Evolutionary conservation across 768 basidiomycete genomes (phyloP).

Genomic region (Amanita rimosa): DNA sequence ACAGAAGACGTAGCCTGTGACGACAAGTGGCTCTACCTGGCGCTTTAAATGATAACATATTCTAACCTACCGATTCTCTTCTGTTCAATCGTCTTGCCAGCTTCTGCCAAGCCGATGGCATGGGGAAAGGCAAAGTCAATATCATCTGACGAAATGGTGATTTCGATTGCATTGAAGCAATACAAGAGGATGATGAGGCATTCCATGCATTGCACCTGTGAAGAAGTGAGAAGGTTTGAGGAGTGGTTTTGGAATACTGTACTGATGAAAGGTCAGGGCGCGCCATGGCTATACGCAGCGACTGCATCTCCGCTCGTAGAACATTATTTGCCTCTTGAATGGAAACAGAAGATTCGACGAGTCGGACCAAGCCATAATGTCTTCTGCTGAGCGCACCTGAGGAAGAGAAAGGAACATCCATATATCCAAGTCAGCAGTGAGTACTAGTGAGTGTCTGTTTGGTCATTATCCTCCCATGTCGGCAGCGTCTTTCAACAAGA

Average conservation of each 20-base stretch:
- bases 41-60: background rate
- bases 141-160: constrained; percentile 16
- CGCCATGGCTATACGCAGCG: constrained; percentile 40
- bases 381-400: constrained; percentile 70
- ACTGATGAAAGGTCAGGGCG: constrained; percentile 43
- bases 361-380: constrained; percentile 68
- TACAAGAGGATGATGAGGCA: constrained; percentile 60
- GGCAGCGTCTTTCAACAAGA: constrained; percentile 59
- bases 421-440: constrained; percentile 17
- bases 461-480: constrained; percentile 12
- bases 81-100: constrained; percentile 45
- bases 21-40: background rate
- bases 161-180: constrained; percentile 41
- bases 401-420: constrained; percentile 69
- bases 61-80: constrained; percentile 50
- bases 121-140: constrained; percentile 54
- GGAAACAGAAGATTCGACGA: constrained; percentile 52
- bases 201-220: constrained; percentile 56
- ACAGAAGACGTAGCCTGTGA: constrained; percentile 70
- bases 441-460: constrained; percentile 1
- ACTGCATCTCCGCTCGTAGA: constrained; percentile 46
- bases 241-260: constrained; percentile 14
- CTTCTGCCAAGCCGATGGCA: constrained; percentile 69
- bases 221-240: constrained; percentile 8
- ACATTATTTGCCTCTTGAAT: constrained; percentile 48